A percentile compares a stretch with the other conserved stretches of the same genome.
Conservation (phyloP, 768 basidiomycete genomes). For the Pisolithus tinctorius region DNA sequence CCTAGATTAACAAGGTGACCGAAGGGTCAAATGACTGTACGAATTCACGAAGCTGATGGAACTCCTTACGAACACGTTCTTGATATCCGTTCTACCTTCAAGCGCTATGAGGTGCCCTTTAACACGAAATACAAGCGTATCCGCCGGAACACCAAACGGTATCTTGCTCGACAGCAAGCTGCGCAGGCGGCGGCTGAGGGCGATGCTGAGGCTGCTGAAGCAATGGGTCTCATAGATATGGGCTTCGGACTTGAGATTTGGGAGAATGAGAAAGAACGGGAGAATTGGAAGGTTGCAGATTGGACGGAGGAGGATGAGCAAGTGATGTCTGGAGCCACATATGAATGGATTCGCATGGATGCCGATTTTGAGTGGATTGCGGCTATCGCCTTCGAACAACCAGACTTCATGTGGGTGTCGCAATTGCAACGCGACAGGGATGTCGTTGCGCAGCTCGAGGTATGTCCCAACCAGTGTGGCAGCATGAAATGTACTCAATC, state of each 20-base stretch:
- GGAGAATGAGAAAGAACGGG: conserved; percentile 91
- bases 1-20: neutral
- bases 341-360: conserved; percentile 99
- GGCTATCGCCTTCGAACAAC: conserved; percentile 86
- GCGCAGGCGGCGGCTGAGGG: conserved; percentile 91
- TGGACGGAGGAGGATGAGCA: conserved; percentile 98
- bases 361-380: conserved; percentile 99
- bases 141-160: conserved; percentile 93
- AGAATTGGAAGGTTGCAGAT: conserved; percentile 94
- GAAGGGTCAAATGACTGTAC: conserved; percentile 95
- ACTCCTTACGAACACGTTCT: conserved; percentile 98
- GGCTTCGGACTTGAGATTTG: conserved; percentile 90
- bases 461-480: conserved; percentile 29
- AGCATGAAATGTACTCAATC: conserved; percentile 4
- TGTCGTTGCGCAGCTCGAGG: conserved; percentile 96
- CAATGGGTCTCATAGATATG: conserved; percentile 91
- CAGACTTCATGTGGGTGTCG: conserved; percentile 98
- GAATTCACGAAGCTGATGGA: conserved; percentile 98
- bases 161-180: conserved; percentile 85
- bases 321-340: conserved; percentile 90
- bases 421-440: conserved; percentile 94
- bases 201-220: conserved; percentile 86
- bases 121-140: conserved; percentile 98
- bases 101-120: conserved; percentile 96
- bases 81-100: conserved; percentile 79